Evolutionary conservation across 495 filamentous ascomycete species (phyloP).

Genomic region (Articulospora tetracladia): DNA sequence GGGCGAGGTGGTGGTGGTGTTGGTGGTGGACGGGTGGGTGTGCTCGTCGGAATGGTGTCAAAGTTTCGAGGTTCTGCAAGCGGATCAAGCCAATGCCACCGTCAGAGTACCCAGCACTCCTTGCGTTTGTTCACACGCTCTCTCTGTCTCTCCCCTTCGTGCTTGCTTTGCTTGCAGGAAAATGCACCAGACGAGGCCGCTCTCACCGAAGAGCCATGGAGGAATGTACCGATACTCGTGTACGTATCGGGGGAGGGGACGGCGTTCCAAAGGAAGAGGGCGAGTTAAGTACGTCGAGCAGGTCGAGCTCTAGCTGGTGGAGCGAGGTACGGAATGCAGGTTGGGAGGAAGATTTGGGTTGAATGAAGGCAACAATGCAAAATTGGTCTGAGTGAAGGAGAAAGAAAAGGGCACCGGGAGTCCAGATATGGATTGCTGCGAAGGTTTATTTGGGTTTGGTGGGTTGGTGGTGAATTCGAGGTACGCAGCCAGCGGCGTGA

Average conservation of each 20-base stretch:
- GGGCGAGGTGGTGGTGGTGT: background rate
- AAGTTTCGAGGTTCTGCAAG: background rate
- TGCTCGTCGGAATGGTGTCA: background rate
- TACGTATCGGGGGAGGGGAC: slow-evolving; percentile 2
- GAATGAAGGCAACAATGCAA: slow-evolving; percentile 1
- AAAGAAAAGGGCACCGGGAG: background rate
- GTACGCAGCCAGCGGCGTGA: too few relatives aligned
- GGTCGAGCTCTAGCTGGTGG: too few relatives aligned
- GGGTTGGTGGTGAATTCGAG: background rate
- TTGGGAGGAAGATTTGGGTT: slow-evolving; percentile 25
- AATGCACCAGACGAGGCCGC: background rate
- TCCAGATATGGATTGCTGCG: background rate
- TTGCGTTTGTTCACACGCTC: background rate
- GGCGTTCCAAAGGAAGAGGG: slow-evolving; percentile 27
- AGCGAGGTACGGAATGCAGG: too few relatives aligned
- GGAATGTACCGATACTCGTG: background rate
- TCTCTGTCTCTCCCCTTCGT: background rate
- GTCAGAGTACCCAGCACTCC: slow-evolving; percentile 17
- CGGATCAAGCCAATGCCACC: background rate
- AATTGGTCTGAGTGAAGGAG: slow-evolving; percentile 2
- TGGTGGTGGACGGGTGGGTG: background rate
- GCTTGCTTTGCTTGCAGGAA: background rate
- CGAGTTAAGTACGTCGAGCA: too few relatives aligned
- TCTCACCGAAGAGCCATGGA: slow-evolving; percentile 16
- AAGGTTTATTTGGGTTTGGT: too few relatives aligned